Conservation (phyloP, 2,329 filamentous ascomycete genomes). For the Botrytis sinoallii region DNA sequence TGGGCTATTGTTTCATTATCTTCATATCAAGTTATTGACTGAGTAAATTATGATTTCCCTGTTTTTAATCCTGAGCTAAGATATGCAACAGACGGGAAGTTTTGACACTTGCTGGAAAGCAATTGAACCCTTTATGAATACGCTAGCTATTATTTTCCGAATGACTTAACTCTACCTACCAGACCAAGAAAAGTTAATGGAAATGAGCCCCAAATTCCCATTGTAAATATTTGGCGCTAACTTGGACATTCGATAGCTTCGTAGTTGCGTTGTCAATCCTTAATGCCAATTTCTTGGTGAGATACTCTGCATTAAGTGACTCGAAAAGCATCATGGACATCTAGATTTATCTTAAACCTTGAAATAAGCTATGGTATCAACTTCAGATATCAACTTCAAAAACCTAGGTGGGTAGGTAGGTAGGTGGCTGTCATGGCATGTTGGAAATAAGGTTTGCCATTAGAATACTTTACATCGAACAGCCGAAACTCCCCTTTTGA, state of each 20-base stretch:
- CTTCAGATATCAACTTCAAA: background rate
- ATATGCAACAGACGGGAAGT: constrained; percentile 6
- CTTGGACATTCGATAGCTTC: background rate
- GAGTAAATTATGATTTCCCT: background rate
- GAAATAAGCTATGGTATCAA: background rate
- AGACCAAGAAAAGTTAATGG: background rate
- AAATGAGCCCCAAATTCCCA: background rate
- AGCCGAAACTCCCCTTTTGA: background rate
- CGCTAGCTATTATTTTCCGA: background rate
- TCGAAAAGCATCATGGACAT: background rate
- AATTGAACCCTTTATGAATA: background rate
- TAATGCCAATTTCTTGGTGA: background rate
- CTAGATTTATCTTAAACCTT: background rate
- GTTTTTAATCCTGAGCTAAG: background rate
- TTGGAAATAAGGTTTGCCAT: background rate
- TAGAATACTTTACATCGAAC: background rate
- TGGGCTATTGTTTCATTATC: background rate
- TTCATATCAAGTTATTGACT: background rate
- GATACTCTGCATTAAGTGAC: background rate
- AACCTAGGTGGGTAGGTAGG: background rate
- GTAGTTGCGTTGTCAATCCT: background rate
- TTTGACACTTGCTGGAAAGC: background rate
- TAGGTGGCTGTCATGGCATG: background rate
- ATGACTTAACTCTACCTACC: background rate
- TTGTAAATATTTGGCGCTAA: background rate